Conservation (phyloP, 257 asterid genomes). For the Parsonsia alboflavescens region DNA sequence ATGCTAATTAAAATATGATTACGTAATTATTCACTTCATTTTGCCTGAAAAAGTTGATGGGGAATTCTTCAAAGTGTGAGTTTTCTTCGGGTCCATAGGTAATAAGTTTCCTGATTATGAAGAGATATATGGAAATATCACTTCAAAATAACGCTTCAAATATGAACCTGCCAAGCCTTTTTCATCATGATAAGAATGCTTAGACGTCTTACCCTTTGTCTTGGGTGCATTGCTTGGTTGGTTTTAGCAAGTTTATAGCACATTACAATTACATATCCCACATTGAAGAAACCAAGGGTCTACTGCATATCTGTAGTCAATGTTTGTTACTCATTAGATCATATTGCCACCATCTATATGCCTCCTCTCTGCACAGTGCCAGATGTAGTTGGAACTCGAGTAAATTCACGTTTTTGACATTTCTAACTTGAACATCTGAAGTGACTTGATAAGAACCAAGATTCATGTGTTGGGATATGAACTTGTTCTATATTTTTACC, state of each 20-base stretch:
- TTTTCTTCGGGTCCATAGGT: constrained; percentile 5
- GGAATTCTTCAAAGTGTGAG: constrained; percentile 7
- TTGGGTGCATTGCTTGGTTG: constrained; percentile 18
- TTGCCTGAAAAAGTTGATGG: neutral
- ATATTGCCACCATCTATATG: neutral
- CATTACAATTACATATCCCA: neutral
- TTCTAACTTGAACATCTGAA: no score
- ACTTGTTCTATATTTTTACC: no score
- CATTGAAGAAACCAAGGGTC: constrained; percentile 3
- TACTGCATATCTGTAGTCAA: neutral
- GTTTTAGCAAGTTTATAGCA: neutral
- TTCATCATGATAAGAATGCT: constrained; percentile 1
- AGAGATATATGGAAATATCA: constrained; percentile 2
- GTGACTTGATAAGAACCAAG: no score
- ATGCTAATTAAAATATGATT: no score
- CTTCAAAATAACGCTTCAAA: constrained; percentile 19
- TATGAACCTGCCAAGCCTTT: constrained; percentile 16
- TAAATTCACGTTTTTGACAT: neutral
- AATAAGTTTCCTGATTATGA: neutral
- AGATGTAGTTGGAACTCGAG: neutral
- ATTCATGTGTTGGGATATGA: no score
- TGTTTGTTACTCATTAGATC: neutral
- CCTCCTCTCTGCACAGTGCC: neutral
- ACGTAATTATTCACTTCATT: constrained; percentile 2
- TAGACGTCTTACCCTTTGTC: constrained; percentile 13